A percentile compares a stretch with the other conserved stretches of the same genome.
These are phyloP conservation scores for Microdochium nivale DNA, from an alignment of 2,329 filamentous ascomycete species.

Conservation along the genomic window DNA sequence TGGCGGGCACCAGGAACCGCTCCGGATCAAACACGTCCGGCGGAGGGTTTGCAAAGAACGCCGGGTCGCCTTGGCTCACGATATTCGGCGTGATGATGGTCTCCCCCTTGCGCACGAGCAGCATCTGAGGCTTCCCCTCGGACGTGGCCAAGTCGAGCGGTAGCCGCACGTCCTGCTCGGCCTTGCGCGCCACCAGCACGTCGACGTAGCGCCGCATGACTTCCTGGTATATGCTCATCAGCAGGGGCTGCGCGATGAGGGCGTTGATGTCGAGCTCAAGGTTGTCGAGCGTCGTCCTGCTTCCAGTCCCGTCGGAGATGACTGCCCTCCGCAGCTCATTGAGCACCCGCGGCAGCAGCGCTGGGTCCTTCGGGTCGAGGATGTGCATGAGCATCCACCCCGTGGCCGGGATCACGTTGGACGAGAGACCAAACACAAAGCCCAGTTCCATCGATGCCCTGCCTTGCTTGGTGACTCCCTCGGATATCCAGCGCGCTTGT, in stretches of 20 bases:
- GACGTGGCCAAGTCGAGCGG: not conserved
- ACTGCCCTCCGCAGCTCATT: not conserved
- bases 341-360: not conserved
- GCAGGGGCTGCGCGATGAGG: not conserved
- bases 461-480: not conserved
- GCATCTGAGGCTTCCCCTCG: not conserved
- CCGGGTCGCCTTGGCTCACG: not conserved
- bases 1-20: conserved; percentile 22
- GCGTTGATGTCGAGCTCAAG: not conserved
- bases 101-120: not conserved
- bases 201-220: not conserved
- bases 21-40: conserved; percentile 24
- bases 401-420: conserved; percentile 3
- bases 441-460: not conserved
- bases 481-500: not conserved
- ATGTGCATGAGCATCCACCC: conserved; percentile 1
- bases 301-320: not conserved
- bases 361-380: not conserved
- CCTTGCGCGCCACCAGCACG: not conserved
- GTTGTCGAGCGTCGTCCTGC: not conserved
- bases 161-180: not conserved
- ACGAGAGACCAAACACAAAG: not conserved
- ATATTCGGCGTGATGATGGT: not conserved
- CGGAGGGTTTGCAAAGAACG: conserved; percentile 9
- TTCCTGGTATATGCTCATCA: not conserved